Evolutionary conservation across 1,284 basidiomycete species (phyloP), one percentile per base, ranked within the genome.

Genomic region (Apiotrichum sp.): DNA sequence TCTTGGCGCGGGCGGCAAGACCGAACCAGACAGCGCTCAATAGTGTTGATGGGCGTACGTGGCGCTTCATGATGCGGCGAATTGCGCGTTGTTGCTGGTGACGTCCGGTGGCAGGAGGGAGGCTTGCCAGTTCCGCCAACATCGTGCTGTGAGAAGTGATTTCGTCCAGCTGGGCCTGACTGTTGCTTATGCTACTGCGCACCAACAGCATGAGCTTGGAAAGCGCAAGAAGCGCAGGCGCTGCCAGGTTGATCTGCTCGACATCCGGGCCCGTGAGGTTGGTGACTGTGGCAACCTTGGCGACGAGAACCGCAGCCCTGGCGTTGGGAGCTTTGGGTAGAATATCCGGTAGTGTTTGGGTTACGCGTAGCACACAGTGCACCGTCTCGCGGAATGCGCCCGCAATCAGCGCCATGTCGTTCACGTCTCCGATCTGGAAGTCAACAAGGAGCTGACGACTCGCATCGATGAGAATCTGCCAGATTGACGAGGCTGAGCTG

Each of bases 81-180:
- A 75, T 65, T 34, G 66, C 65, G 0, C 72, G 59, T 46, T 72
- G 71, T 49, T 72, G 72, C 53, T 72, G 71, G 46, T 75, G 70
- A n/a, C 73, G 67, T 5, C 72, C 71, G 59, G 57, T 54, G n/a
- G 63, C 62, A 0, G 72, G 64, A 7, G 72, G 66, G 11, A 53
- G 55, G 14, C 61, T 55, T 9, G 53, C 59, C 11, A 74, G 51
- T 11, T 61, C 62, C 0, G 68, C 62, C 7, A 71, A 62, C 53
- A 65, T 56, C 14, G 48, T 52, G 52, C 54, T 57, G 48, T 62
- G 58, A 10, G 39, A 31, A 0, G 56, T 54, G n/a, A 59, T 61
- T 39, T 59, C 56, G 39, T 59, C 53, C 36, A 50, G 41, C 45
- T 56, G 50, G 3, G 57, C 35, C 29, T 59, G 51, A 38, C 50